Evolutionary conservation across 2,329 filamentous ascomycete genomes (phyloP).

Genomic region (Ophiostoma sp.): DNA sequence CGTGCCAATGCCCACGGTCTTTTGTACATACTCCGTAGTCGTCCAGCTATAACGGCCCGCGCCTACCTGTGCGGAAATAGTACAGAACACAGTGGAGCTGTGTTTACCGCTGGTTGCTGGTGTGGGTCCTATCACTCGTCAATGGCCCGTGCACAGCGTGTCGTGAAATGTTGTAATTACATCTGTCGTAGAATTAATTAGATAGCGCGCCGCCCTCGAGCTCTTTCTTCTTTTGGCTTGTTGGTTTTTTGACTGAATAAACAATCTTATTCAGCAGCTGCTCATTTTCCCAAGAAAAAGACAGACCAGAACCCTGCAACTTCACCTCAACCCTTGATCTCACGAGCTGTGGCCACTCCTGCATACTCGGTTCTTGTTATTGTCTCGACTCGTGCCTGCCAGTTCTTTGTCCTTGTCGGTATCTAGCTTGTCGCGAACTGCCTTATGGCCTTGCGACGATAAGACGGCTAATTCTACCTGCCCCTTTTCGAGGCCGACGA

Average conservation of each 20-base stretch:
- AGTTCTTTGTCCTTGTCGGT: neutral
- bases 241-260: neutral
- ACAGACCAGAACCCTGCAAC: neutral
- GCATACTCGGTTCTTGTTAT: neutral
- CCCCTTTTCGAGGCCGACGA: neutral
- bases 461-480: neutral
- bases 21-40: neutral
- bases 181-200: neutral
- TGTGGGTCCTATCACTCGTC: neutral
- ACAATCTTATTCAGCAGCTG: neutral
- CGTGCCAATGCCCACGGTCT: neutral
- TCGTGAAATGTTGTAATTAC: slow-evolving; percentile 2
- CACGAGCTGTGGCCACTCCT: neutral
- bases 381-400: neutral
- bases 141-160: slow-evolving; percentile 3
- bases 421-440: neutral
- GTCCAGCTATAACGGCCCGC: neutral
- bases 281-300: neutral
- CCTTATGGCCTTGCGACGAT: neutral
- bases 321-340: neutral
- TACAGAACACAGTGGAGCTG: neutral
- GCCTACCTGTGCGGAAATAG: neutral
- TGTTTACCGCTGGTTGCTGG: slow-evolving; percentile 7
- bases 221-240: slow-evolving; percentile 4
- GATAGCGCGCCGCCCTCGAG: neutral